phyloP scores from a whole-genome alignment of 164 flowering plant genomes.

The Tinospora cordifolia region DNA sequence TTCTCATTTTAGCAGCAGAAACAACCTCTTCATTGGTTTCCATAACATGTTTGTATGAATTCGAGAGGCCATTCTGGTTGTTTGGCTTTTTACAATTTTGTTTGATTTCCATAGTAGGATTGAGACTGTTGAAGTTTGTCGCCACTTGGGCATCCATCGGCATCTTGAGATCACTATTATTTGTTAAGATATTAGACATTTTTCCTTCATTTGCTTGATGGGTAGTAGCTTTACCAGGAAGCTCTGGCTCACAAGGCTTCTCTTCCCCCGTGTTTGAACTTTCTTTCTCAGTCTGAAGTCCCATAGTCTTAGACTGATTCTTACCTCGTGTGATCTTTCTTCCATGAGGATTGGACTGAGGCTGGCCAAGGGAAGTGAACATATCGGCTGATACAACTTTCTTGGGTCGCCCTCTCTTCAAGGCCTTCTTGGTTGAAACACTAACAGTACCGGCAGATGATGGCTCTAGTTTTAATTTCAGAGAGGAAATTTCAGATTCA shows the following conservation, averaged over 20 bases:
- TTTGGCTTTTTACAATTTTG: conserved; percentile 13
- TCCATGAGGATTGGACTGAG: conserved; percentile 24
- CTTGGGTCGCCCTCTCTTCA: conserved; percentile 33
- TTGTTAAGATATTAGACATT: conserved; percentile 7
- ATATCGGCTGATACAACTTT: conserved; percentile 20
- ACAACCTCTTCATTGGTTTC: neutral
- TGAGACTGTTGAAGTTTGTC: neutral
- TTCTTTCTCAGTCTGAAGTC: conserved; percentile 17
- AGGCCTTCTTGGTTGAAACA: conserved; percentile 13
- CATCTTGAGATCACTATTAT: conserved; percentile 12
- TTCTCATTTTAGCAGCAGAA: conserved; percentile 10
- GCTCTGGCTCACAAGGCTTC: conserved; percentile 8
- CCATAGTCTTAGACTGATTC: conserved; percentile 14
- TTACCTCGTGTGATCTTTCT: conserved; percentile 19
- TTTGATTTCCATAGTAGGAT: conserved; percentile 10
- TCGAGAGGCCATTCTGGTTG: conserved; percentile 13
- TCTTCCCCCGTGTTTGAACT: conserved; percentile 13
- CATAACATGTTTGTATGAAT: conserved; percentile 12
- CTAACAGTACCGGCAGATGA: conserved; percentile 12
- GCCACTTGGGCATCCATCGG: neutral
- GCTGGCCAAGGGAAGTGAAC: conserved; percentile 19
- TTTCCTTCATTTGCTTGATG: conserved; percentile 18
- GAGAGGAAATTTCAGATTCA: conserved; percentile 27
- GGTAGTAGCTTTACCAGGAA: conserved; percentile 1
- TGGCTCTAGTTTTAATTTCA: conserved; percentile 19